phyloP scores from a whole-genome alignment of 352 stramenopile species.

The Globisporangium splendens region DNA sequence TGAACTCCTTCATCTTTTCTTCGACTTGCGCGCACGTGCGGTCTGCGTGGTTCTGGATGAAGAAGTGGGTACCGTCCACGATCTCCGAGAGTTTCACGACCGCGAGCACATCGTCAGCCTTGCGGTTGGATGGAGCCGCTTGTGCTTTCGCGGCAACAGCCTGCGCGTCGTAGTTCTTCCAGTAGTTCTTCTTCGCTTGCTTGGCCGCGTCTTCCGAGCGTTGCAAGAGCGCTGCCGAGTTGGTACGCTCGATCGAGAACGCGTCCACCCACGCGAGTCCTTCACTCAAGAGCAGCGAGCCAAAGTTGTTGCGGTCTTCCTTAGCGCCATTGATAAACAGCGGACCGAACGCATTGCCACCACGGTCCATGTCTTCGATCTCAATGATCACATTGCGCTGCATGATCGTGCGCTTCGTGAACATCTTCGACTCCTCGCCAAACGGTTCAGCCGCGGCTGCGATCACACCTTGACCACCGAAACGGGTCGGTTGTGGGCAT shows the following conservation, averaged over 20 bases:
- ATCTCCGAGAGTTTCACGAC: conserved; percentile 93
- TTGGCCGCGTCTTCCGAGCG: conserved; percentile 87
- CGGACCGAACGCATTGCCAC: conserved; percentile 88
- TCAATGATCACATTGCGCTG: conserved; percentile 91
- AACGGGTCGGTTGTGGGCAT: conserved; percentile 78
- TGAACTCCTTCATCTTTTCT: conserved; percentile 94
- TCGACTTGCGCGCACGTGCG: conserved; percentile 87
- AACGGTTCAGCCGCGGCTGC: conserved; percentile 82
- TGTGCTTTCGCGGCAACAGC: conserved; percentile 45
- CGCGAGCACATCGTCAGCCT: conserved; percentile 61
- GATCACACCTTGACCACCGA: conserved; percentile 89
- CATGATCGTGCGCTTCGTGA: conserved; percentile 85
- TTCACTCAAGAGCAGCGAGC: conserved; percentile 88
- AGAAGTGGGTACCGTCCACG: conserved; percentile 91
- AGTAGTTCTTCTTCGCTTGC: conserved; percentile 93
- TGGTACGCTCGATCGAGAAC: conserved; percentile 92
- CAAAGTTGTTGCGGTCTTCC: conserved; percentile 86
- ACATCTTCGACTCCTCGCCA: conserved; percentile 86
- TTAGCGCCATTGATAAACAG: conserved; percentile 66
- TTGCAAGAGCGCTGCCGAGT: conserved; percentile 64
- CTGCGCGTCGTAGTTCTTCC: conserved; percentile 82
- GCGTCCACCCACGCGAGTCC: conserved; percentile 92
- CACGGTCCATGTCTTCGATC: conserved; percentile 93
- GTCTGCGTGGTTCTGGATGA: conserved; percentile 89
- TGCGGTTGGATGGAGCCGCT: conserved; percentile 35